phyloP scores from a whole-genome alignment of 345 rosid genomes.

The Corymbia maculata region DNA sequence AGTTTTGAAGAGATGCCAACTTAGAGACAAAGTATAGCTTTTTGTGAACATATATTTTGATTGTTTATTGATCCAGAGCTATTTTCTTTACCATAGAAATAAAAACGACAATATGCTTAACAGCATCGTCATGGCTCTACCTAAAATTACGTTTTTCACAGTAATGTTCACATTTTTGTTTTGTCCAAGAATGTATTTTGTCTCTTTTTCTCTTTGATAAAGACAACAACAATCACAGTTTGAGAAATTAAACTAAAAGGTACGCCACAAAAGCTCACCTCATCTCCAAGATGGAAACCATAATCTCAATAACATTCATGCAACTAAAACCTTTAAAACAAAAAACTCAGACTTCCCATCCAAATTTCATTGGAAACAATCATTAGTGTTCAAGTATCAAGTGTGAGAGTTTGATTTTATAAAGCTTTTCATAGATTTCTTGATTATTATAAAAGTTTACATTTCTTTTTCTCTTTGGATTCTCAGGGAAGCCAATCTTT shows the following conservation, averaged over 20 bases:
- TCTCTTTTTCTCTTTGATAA: neutral
- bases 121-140: neutral
- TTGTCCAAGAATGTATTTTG: neutral
- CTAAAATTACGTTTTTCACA: neutral
- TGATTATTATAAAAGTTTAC: neutral
- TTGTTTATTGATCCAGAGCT: neutral
- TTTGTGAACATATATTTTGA: neutral
- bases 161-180: neutral
- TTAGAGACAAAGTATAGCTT: neutral
- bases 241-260: neutral
- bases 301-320: neutral
- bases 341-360: neutral
- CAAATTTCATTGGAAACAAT: neutral
- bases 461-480: neutral
- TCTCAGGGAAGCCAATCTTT: neutral
- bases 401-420: neutral
- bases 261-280: neutral
- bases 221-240: neutral
- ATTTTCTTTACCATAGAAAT: neutral
- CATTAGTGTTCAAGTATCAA: neutral
- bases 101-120: neutral
- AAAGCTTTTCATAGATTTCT: neutral
- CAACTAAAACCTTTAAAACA: neutral
- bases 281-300: neutral
- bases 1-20: neutral